Conservation (phyloP, 805 yeast species). For the Candida nitratophila region DNA sequence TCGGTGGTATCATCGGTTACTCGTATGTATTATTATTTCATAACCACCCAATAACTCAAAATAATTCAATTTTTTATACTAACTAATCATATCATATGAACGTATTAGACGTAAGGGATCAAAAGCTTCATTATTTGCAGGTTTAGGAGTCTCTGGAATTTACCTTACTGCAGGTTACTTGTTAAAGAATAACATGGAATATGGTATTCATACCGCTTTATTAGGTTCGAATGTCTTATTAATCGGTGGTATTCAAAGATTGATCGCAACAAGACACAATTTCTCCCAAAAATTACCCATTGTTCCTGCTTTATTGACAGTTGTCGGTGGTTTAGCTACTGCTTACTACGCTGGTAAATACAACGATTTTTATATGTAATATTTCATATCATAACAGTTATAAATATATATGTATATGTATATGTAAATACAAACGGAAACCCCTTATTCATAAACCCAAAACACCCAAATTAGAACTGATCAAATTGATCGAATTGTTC, state of each 20-base stretch:
- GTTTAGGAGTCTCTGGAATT: conserved; percentile 49
- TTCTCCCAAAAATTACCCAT: conserved; percentile 36
- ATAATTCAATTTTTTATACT: no score
- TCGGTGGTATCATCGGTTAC: conserved; percentile 27
- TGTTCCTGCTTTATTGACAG: conserved; percentile 60
- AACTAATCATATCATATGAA: no score
- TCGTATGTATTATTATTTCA: conserved; percentile 6
- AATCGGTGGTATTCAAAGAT: conserved; percentile 68
- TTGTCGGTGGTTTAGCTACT: conserved; percentile 57
- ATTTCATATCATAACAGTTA: no score
- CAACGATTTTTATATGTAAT: conserved; percentile 49
- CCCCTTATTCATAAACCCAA: no score
- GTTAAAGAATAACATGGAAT: conserved; percentile 62
- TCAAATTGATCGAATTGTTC: no score
- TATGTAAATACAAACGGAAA: no score
- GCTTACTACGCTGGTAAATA: conserved; percentile 71
- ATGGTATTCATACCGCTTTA: conserved; percentile 76
- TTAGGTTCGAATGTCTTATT: conserved; percentile 61
- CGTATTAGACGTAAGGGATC: conserved; percentile 51
- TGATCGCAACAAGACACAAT: conserved; percentile 40
- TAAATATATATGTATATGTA: no score
- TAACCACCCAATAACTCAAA: not conserved
- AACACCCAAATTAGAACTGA: no score
- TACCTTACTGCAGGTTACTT: conserved; percentile 74
- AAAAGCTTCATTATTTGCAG: conserved; percentile 75